Evolutionary conservation across 2,329 filamentous ascomycete species (phyloP), one percentile per base, ranked within the genome.

Genomic region (Chrysosporium queenslandicum): DNA sequence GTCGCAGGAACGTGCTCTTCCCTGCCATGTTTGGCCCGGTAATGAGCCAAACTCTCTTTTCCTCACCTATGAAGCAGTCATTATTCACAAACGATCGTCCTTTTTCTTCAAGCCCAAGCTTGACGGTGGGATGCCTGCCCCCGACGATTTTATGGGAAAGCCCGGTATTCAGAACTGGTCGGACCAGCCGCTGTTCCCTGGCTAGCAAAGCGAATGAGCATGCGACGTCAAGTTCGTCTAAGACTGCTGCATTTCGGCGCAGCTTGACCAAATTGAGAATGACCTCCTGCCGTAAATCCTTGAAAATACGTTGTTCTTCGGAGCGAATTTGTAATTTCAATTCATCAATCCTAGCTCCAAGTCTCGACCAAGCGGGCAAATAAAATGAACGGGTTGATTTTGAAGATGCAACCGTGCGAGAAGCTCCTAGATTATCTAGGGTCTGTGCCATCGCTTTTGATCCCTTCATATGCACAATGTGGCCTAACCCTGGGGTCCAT

Each of bases 1-100:
- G 94, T 0, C 92, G 85, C 4, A 98, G 76, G 64, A 95, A 98
- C 0, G 92, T 98, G 66, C 85, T 91, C 71, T 98, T 98, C 45
- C 92, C 92, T 1, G 85, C 92, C 92, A 98, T 98, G 69, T 98
- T 98, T n/a, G 92, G 92, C 0, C 92, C 81, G 3, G 80, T 84
- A 58, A 83, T 81, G 30, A 84, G 76, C 71, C 78, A 79, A 46
- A 83, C 77, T 74, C 60, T 86, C 78, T 78, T 91, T 73, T 66
- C 80, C 61, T 83, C 83, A n/a, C 86, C 86, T 2, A 96, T 77
- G 34, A 86, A 75, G 67, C 88, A 94, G 70, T 96, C 87, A 61
- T 97, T 97, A 46, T 81, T 78, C 41, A 87, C 83, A 64, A 97
- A 97, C 9, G 73, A 81, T 27, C 88, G 81, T 1, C 91, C 91